A percentile compares a stretch with the other conserved stretches of the same genome.
Evolutionary conservation across 1,139 yeast genomes (phyloP).

Genomic region (Chernovozyma aurita): DNA sequence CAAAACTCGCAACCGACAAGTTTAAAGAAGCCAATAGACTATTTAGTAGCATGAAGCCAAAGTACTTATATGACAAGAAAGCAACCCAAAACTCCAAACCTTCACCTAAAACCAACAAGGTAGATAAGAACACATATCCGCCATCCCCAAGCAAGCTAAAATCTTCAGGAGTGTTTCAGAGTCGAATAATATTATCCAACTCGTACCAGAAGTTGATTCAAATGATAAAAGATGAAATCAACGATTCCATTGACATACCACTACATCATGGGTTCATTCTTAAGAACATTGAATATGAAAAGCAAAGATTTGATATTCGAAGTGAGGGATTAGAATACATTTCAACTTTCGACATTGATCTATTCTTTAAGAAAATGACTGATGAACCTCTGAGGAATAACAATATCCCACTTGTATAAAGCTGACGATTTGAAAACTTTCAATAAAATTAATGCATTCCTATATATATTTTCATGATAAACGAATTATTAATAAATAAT

Average conservation of each 20-base stretch:
- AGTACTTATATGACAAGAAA: constrained; percentile 3
- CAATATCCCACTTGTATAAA: background rate
- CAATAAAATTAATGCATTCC: background rate
- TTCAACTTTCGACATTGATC: constrained; percentile 22
- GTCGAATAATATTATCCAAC: constrained; percentile 12
- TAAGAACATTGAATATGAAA: constrained; percentile 21
- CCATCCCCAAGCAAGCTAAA: constrained; percentile 6
- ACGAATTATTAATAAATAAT: background rate
- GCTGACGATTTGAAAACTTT: too few relatives aligned
- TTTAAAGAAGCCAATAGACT: constrained; percentile 2
- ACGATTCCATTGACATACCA: constrained; percentile 19
- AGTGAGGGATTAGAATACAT: constrained; percentile 11
- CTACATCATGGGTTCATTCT: constrained; percentile 19
- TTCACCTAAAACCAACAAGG: background rate
- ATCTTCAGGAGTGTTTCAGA: constrained; percentile 12
- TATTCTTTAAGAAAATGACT: constrained; percentile 14
- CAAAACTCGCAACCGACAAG: background rate
- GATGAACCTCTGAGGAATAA: background rate
- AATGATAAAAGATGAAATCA: constrained; percentile 12
- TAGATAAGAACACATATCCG: constrained; percentile 4
- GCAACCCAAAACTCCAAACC: background rate
- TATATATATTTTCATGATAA: background rate
- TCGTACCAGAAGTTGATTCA: constrained; percentile 19
- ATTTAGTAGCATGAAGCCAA: constrained; percentile 6
- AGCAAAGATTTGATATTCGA: constrained; percentile 14